phyloP scores from a whole-genome alignment of 768 basidiomycete genomes.

The Fistulinella prunicolor region DNA sequence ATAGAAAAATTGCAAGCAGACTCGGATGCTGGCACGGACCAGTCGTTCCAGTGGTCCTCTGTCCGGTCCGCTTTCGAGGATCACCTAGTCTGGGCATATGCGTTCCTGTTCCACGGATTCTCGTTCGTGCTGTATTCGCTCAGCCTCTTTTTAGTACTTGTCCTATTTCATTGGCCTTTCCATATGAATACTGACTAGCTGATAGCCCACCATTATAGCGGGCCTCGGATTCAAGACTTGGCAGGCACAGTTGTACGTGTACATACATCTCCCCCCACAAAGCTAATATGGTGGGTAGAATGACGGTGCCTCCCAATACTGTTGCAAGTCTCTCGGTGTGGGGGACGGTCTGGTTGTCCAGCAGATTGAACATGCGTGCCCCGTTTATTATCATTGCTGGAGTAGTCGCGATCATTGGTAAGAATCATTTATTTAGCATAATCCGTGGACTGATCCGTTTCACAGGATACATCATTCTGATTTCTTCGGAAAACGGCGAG shows the following conservation, averaged over 20 bases:
- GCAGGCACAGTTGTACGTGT: constrained; percentile 55
- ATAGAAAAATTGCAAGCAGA: constrained; percentile 49
- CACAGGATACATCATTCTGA: constrained; percentile 56
- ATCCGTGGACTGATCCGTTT: neutral
- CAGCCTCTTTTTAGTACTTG: constrained; percentile 51
- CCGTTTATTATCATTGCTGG: constrained; percentile 53
- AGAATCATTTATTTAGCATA: neutral
- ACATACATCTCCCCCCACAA: neutral
- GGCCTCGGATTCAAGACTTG: constrained; percentile 55
- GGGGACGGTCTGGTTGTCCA: constrained; percentile 50
- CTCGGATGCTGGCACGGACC: constrained; percentile 50
- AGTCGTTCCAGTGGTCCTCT: constrained; percentile 56
- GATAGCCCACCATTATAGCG: constrained; percentile 59
- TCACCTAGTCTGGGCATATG: constrained; percentile 59
- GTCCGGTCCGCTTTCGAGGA: constrained; percentile 56
- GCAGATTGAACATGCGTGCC: constrained; percentile 43
- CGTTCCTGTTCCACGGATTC: constrained; percentile 58
- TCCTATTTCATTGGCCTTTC: neutral
- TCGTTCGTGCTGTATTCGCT: constrained; percentile 58
- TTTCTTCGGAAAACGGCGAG: constrained; percentile 45
- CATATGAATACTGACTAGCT: neutral
- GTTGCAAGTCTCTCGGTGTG: constrained; percentile 50
- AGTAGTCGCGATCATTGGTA: constrained; percentile 50
- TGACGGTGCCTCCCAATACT: constrained; percentile 57
- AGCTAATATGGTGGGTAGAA: constrained; percentile 27